Evolutionary conservation across 495 filamentous ascomycete species (phyloP).

Genomic region (Penicillium herquei): DNA sequence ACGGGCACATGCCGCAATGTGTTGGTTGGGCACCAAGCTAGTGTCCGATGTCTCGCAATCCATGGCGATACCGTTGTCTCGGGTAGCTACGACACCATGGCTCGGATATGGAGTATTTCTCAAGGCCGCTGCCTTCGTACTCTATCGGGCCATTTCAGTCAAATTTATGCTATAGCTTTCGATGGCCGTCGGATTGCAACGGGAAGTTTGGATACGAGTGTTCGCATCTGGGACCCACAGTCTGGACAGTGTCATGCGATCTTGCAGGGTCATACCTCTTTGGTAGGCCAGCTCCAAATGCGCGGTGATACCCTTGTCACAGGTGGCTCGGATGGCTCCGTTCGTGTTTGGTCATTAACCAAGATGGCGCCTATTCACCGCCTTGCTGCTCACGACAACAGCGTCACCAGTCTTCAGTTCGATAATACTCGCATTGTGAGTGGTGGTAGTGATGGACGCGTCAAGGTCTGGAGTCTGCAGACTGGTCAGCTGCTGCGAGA

Average conservation of each 20-base stretch:
- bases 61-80: slow-evolving; percentile 94
- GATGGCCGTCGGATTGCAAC: slow-evolving; percentile 93
- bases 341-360: slow-evolving; percentile 90
- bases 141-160: slow-evolving; percentile 93
- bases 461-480: slow-evolving; percentile 96
- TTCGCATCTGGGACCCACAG: slow-evolving; percentile 92
- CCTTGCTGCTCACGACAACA: slow-evolving; percentile 96
- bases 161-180: slow-evolving; percentile 98
- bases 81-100: slow-evolving; percentile 95
- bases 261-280: slow-evolving; percentile 92
- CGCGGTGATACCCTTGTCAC: slow-evolving; percentile 91
- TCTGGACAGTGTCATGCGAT: slow-evolving; percentile 88
- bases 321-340: slow-evolving; percentile 91
- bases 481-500: slow-evolving; percentile 89
- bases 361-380: slow-evolving; percentile 88
- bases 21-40: slow-evolving; percentile 94
- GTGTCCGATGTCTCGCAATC: slow-evolving; percentile 92
- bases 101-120: slow-evolving; percentile 95
- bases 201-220: slow-evolving; percentile 93
- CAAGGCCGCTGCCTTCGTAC: slow-evolving; percentile 88
- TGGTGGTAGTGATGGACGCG: slow-evolving; percentile 91
- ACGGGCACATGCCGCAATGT: slow-evolving; percentile 85
- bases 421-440: slow-evolving; percentile 92
- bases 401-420: slow-evolving; percentile 94
- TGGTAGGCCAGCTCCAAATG: slow-evolving; percentile 98